Evolutionary conservation across 2,329 filamentous ascomycete species (phyloP).

Genomic region (Aspergillus brunneoviolaceus): DNA sequence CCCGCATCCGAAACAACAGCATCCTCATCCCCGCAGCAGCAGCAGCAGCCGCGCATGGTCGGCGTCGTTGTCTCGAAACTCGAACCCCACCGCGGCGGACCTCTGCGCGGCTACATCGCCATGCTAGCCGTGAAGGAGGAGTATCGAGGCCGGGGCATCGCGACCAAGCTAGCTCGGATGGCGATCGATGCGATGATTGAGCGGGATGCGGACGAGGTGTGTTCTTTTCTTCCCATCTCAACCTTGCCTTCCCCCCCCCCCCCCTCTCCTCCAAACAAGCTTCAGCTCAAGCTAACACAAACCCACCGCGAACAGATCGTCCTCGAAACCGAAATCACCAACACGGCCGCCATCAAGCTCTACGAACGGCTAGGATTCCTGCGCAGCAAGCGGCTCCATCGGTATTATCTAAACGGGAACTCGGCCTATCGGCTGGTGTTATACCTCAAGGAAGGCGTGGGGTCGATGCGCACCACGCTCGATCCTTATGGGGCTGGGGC

Average conservation of each 20-base stretch:
- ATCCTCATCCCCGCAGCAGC: too few species aligned
- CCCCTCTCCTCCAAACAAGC: not conserved
- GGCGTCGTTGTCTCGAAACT: constrained; percentile 95
- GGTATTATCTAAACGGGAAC: constrained; percentile 96
- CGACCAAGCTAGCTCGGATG: constrained; percentile 80
- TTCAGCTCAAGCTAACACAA: not conserved
- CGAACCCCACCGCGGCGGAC: constrained; percentile 82
- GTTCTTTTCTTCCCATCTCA: constrained; percentile 6
- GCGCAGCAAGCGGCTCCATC: constrained; percentile 85
- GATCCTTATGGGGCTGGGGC: constrained; percentile 32
- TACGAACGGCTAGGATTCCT: constrained; percentile 93
- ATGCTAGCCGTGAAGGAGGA: constrained; percentile 90
- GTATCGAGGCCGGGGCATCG: constrained; percentile 81
- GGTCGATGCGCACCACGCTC: constrained; percentile 41
- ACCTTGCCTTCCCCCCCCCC: not conserved
- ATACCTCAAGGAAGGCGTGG: constrained; percentile 65
- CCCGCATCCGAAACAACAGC: too few species aligned
- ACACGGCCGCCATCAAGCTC: constrained; percentile 82
- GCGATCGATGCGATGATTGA: constrained; percentile 89
- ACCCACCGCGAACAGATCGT: constrained; percentile 59
- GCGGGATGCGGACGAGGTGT: constrained; percentile 77
- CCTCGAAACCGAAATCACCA: constrained; percentile 92
- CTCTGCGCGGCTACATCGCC: constrained; percentile 90
- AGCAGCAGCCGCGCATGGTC: constrained; percentile 53
- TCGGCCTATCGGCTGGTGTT: constrained; percentile 88